phyloP scores from a whole-genome alignment of 176 grass and related monocot species.

The Cocos nucifera region DNA sequence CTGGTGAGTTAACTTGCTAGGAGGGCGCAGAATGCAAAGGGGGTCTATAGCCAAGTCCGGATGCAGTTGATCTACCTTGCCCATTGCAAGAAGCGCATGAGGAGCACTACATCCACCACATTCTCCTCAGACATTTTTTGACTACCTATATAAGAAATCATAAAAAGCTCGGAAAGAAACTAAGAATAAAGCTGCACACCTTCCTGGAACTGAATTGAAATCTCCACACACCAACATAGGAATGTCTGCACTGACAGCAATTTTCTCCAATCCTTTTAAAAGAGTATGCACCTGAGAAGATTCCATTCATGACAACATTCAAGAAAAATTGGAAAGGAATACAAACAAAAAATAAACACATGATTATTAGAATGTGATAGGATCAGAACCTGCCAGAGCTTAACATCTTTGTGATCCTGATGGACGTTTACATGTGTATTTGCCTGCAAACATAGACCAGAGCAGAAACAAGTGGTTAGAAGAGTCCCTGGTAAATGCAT shows the following conservation, averaged over 20 bases:
- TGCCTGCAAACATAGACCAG: conserved; percentile 40
- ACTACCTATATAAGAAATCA: no score
- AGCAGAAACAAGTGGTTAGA: no score
- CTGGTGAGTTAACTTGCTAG: conserved; percentile 87
- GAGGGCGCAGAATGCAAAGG: conserved; percentile 77
- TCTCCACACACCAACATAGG: conserved; percentile 99
- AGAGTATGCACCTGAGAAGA: conserved; percentile 80
- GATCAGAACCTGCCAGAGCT: conserved; percentile 79
- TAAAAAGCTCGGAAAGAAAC: not conserved
- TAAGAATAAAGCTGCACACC: conserved; percentile 20
- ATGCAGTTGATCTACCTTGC: conserved; percentile 93
- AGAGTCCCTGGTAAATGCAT: no score
- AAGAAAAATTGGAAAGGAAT: not conserved
- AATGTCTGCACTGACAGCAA: conserved; percentile 99
- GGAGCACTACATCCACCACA: conserved; percentile 62
- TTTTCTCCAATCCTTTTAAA: conserved; percentile 97
- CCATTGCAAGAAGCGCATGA: conserved; percentile 75
- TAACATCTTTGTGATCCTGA: conserved; percentile 94
- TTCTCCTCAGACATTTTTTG: not conserved
- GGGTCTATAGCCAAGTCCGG: conserved; percentile 85
- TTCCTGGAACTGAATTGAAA: conserved; percentile 92
- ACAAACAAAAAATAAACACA: conserved; percentile 14
- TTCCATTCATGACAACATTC: not conserved
- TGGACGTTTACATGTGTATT: conserved; percentile 99
- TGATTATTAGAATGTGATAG: conserved; percentile 9